Evolutionary conservation across 139 green algal species (phyloP).

Genomic region (Chlamydomonas schloesseri): DNA sequence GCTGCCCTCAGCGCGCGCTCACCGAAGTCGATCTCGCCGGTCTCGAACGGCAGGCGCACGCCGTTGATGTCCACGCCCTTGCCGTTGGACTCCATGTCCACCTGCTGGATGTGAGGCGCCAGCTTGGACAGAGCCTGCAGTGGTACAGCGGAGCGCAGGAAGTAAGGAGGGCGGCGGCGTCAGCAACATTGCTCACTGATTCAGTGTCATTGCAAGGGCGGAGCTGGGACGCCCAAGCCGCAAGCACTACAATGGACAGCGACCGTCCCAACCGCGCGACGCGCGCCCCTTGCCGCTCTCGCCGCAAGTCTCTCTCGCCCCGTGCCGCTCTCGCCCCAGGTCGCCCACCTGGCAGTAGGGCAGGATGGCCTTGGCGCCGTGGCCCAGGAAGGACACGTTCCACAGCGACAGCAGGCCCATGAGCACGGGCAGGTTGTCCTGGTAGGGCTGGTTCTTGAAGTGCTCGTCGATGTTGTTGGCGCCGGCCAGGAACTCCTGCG

Average conservation of each 20-base stretch:
- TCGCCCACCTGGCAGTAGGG: constrained; percentile 97
- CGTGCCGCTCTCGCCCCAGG: too few relatives aligned
- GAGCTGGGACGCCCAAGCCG: too few relatives aligned
- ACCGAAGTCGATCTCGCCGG: constrained; percentile 98
- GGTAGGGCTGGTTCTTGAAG: constrained; percentile 87
- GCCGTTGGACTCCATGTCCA: constrained; percentile 99
- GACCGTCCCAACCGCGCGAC: too few relatives aligned
- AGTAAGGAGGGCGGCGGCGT: background rate
- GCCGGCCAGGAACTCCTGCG: constrained; percentile 89
- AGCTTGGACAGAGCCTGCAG: constrained; percentile 95
- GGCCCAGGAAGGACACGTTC: constrained; percentile 97
- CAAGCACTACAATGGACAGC: too few relatives aligned
- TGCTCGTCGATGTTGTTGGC: constrained; percentile 93
- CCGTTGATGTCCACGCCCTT: constrained; percentile 98
- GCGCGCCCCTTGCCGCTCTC: too few relatives aligned
- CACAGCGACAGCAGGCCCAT: constrained; percentile 95
- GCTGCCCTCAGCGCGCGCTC: background rate
- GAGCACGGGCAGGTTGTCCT: constrained; percentile 95
- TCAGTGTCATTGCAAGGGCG: too few relatives aligned
- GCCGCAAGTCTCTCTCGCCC: too few relatives aligned
- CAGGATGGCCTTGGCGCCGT: constrained; percentile 93
- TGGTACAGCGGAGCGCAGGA: background rate
- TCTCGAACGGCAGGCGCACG: constrained; percentile 85
- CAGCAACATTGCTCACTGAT: too few relatives aligned
- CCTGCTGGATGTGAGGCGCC: constrained; percentile 96